Base-by-base conservation (phyloP, 768 basidiomycete genomes). In the Mycena sanguinolenta region DNA sequence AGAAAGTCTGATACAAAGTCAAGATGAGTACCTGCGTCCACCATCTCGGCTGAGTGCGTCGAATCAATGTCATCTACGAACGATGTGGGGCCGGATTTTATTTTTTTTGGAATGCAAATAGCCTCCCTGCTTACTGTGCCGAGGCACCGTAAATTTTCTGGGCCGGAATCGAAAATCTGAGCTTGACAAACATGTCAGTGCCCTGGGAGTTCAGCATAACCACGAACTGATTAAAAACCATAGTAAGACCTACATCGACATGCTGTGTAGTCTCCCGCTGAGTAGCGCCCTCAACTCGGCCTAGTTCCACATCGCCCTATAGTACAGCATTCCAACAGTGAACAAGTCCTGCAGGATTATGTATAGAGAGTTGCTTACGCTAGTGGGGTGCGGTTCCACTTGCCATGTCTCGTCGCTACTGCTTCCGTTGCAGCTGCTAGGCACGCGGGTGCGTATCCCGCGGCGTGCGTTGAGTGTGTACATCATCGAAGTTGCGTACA, bases 401-500 rank as follows among this genome's bases (percentile, higher is more conserved):
- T n/a, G n/a, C n/a, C n/a, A n/a, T n/a, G n/a, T 16, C 19, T 16
- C n/a, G 44, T 21, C n/a, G 4, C 19, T 28, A 28, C 17, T n/a
- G n/a, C n/a, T n/a, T n/a, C n/a, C n/a, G n/a, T n/a, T 53, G 25
- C 52, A 14, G 28, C 27, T 53, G 52, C 27, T 28, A 17, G 52
- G 27, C 49, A 27, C 7, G 7, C 49, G 28, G 30, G 27, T 55
- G 30, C 54, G 54, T 34, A 59, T 60, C 39, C 39, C 23, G 25
- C 58, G 58, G 25, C 58, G 58, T 23, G 42, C 39, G 39, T 60
- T 60, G 39, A 60, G 58, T 39, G 58, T 60, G 39, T 28, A 46
- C 58, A 60, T 60, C 58, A 60, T 60, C 39, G 58, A 60, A 9
- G 44, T 60, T 17, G 58, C 58, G 13, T 60, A 60, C 42, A 60